Conservation (phyloP, 2,329 filamentous ascomycete species). For the Monilinia laxa region DNA sequence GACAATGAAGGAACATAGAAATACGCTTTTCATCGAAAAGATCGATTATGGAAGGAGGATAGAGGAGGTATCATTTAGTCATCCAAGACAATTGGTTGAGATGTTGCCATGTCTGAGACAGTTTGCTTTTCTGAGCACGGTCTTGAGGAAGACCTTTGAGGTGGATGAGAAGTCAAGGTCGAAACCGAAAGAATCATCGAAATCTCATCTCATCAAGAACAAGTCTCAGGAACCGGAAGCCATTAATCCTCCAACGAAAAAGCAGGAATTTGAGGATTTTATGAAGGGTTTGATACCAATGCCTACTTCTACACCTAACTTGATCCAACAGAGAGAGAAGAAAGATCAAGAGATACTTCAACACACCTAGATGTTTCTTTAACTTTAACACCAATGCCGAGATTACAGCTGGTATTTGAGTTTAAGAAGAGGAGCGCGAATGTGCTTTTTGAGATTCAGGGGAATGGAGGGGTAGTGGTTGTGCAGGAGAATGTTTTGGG, state of each 20-base stretch:
- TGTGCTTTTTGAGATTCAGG: constrained; percentile 38
- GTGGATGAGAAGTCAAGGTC: constrained; percentile 9
- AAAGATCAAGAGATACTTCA: not conserved
- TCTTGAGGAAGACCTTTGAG: constrained; percentile 62
- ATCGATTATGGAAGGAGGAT: constrained; percentile 68
- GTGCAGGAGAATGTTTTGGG: constrained; percentile 37
- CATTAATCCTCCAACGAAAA: constrained; percentile 30
- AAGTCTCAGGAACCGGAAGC: not conserved
- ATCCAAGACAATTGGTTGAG: constrained; percentile 72
- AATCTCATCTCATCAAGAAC: too few species aligned
- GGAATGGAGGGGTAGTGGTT: constrained; percentile 38
- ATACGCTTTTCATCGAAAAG: constrained; percentile 69
- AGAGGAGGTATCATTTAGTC: constrained; percentile 69
- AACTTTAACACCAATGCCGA: constrained; percentile 35
- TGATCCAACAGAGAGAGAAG: constrained; percentile 11
- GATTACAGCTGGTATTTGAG: constrained; percentile 37
- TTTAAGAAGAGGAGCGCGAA: constrained; percentile 35
- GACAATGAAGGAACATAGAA: constrained; percentile 47
- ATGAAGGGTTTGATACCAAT: constrained; percentile 27
- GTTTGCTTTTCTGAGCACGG: constrained; percentile 66
- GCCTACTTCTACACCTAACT: constrained; percentile 16
- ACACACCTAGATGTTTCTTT: constrained; percentile 35
- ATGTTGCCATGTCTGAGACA: constrained; percentile 75
- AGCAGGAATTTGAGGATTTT: constrained; percentile 37
- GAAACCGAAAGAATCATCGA: not conserved